Conservation (phyloP, 805 yeast species). For the Sugiyamaella lignohabitans region DNA sequence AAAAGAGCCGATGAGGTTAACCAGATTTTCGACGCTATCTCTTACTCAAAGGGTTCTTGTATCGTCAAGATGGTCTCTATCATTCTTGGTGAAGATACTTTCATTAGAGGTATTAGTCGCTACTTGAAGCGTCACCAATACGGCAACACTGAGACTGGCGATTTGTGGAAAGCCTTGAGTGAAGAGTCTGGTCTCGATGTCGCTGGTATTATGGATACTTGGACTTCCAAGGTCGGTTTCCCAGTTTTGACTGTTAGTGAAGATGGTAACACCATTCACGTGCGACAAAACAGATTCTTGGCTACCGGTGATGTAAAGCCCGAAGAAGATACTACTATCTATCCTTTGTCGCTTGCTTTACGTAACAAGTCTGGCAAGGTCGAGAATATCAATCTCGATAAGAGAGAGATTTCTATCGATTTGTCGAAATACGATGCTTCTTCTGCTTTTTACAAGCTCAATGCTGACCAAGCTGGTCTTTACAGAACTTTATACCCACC, state of each 20-base stretch:
- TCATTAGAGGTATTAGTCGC: slow-evolving; percentile 64
- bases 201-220: slow-evolving; percentile 51
- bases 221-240: slow-evolving; percentile 71
- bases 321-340: slow-evolving; percentile 48
- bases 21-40: slow-evolving; percentile 76
- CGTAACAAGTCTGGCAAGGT: slow-evolving; percentile 53
- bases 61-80: slow-evolving; percentile 69
- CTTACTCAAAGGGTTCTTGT: slow-evolving; percentile 77
- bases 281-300: slow-evolving; percentile 56
- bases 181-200: slow-evolving; percentile 60
- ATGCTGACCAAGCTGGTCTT: slow-evolving; percentile 55
- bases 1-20: slow-evolving; percentile 70
- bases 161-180: slow-evolving; percentile 62
- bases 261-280: slow-evolving; percentile 31
- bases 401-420: slow-evolving; percentile 40
- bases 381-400: slow-evolving; percentile 49
- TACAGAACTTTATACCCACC: slow-evolving; percentile 52
- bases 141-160: slow-evolving; percentile 67
- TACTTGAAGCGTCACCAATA: slow-evolving; percentile 59
- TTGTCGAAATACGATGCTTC: slow-evolving; percentile 30
- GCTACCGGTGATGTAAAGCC: slow-evolving; percentile 53
- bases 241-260: slow-evolving; percentile 54
- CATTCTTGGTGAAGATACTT: slow-evolving; percentile 59
- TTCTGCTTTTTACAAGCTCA: slow-evolving; percentile 48
- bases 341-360: slow-evolving; percentile 53